Conservation (phyloP, 306 rosid species). For the Castanopsis chinensis region DNA sequence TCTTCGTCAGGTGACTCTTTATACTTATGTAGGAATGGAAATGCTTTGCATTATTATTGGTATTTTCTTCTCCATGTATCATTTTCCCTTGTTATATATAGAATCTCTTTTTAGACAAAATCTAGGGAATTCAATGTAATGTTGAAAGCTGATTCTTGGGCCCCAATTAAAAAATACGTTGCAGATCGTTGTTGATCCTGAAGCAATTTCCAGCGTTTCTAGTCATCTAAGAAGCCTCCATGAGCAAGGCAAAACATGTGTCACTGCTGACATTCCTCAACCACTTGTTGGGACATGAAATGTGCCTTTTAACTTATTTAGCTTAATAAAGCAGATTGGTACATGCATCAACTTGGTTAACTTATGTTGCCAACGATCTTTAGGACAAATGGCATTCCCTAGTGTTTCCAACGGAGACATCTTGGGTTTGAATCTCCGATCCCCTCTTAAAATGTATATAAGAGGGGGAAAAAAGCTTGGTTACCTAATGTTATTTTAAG, state of each 20-base stretch:
- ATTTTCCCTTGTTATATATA: background rate
- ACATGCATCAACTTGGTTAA: background rate
- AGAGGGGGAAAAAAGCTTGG: too few relatives aligned
- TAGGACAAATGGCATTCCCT: too few relatives aligned
- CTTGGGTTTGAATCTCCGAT: too few relatives aligned
- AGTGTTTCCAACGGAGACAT: too few relatives aligned
- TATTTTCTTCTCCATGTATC: background rate
- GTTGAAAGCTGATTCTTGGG: background rate
- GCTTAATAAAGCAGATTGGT: background rate
- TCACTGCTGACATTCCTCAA: background rate
- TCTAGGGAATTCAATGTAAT: background rate
- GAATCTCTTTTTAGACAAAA: background rate
- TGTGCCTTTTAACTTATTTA: background rate
- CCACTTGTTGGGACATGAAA: background rate
- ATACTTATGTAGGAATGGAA: background rate
- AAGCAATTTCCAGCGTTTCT: background rate
- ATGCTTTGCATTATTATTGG: background rate
- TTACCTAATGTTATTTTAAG: too few relatives aligned
- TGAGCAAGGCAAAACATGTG: background rate
- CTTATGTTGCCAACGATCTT: too few relatives aligned
- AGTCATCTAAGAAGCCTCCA: background rate
- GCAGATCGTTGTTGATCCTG: background rate
- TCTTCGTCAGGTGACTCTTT: constrained; percentile 53
- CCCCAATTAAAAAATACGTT: background rate
- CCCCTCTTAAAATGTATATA: too few relatives aligned